A percentile compares a stretch with the other conserved stretches of the same genome.
Evolutionary conservation across 768 basidiomycete species (phyloP).

Genomic region (Psilocybe cubensis): DNA sequence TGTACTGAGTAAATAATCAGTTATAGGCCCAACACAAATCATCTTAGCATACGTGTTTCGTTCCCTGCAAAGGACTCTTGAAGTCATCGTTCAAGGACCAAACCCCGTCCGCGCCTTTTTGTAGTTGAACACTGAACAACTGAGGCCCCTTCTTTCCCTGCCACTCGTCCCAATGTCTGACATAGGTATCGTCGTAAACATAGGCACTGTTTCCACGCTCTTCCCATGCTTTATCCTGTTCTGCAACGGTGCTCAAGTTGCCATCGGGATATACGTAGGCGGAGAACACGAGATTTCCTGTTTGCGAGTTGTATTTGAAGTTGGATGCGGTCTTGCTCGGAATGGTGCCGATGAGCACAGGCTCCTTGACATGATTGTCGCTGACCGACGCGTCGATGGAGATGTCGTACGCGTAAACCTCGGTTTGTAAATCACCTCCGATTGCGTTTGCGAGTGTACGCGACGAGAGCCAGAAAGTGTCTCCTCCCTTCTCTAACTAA

Average conservation of each 20-base stretch:
- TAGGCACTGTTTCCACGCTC: conserved; percentile 72
- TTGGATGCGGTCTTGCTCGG: conserved; percentile 71
- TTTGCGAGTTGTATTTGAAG: conserved; percentile 64
- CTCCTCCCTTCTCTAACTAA: conserved; percentile 67
- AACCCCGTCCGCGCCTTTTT: conserved; percentile 45
- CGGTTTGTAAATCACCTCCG: conserved; percentile 53
- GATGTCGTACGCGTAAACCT: conserved; percentile 65
- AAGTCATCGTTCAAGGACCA: conserved; percentile 61
- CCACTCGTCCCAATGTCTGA: conserved; percentile 85
- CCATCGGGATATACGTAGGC: conserved; percentile 82
- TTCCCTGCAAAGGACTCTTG: conserved; percentile 64
- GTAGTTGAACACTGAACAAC: conserved; percentile 70
- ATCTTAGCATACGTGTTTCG: conserved; percentile 61
- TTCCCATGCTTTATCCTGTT: conserved; percentile 74
- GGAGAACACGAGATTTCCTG: conserved; percentile 79
- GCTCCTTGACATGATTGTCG: conserved; percentile 33
- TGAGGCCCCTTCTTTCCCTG: conserved; percentile 68
- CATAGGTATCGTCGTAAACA: conserved; percentile 71
- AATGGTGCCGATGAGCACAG: conserved; percentile 61
- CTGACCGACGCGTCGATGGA: conserved; percentile 26
- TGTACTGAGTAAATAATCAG: conserved; percentile 44
- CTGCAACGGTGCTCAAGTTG: conserved; percentile 65
- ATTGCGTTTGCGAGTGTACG: conserved; percentile 75
- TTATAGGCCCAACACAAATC: background rate
- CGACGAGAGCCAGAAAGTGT: conserved; percentile 78